Percentiles rank a stretch among this genome's conserved stretches.
Evolutionary conservation across 31 red algal species (phyloP).

Genomic region (Bonnemaisonia californica): DNA sequence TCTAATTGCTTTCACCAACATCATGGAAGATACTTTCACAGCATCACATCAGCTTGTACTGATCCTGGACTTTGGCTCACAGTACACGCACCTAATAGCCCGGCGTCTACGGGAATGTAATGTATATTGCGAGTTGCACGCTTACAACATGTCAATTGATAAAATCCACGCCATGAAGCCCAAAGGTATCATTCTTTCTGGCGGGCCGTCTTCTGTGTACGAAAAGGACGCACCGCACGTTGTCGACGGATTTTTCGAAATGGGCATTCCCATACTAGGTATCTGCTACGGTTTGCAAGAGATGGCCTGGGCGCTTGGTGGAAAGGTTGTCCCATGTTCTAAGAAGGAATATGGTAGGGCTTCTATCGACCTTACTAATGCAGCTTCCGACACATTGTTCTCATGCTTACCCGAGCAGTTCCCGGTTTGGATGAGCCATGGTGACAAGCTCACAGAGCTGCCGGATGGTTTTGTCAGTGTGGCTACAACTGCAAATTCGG

Average conservation of each 20-base stretch:
- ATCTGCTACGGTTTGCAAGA: conserved; percentile 99
- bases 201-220: conserved; percentile 95
- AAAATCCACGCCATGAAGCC: conserved; percentile 47
- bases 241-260: conserved; percentile 48
- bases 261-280: conserved; percentile 86
- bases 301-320: conserved; percentile 79
- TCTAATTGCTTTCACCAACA: neutral
- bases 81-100: conserved; percentile 97
- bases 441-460: conserved; percentile 74
- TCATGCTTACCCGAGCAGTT: conserved; percentile 42
- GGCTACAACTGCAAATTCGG: conserved; percentile 78
- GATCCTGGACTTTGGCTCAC: conserved; percentile 96
- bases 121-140: conserved; percentile 89
- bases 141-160: conserved; percentile 51
- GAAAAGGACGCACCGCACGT: conserved; percentile 74
- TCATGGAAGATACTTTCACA: conserved; percentile 49
- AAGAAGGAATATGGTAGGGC: conserved; percentile 93
- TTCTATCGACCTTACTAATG: conserved; percentile 8
- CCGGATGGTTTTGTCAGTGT: conserved; percentile 74
- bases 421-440: conserved; percentile 98
- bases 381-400: conserved; percentile 45
- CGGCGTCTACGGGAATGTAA: conserved; percentile 86
- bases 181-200: conserved; percentile 87
- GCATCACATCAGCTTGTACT: conserved; percentile 76
- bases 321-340: conserved; percentile 58